phyloP scores from a whole-genome alignment of 108 stramenopile genomes.

The Asterionellopsis glacialis region DNA sequence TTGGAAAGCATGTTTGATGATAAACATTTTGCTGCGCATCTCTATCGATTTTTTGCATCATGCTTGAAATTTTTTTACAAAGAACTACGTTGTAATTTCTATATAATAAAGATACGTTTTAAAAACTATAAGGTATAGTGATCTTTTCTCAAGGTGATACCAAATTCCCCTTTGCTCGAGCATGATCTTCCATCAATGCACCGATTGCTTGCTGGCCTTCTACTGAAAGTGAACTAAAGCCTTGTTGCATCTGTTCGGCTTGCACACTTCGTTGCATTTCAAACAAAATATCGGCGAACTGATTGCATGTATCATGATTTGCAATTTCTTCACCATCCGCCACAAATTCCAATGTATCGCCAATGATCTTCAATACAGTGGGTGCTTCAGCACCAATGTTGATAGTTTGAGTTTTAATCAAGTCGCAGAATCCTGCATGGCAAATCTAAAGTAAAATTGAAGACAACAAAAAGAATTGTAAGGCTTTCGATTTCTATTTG shows the following conservation, averaged over 20 bases:
- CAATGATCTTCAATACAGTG: conserved; percentile 33
- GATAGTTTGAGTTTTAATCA: conserved; percentile 43
- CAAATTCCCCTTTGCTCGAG: too few relatives aligned
- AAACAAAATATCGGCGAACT: conserved; percentile 34
- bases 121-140: too few relatives aligned
- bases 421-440: conserved; percentile 54
- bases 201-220: conserved; percentile 38
- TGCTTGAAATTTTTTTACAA: too few relatives aligned
- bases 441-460: conserved; percentile 33
- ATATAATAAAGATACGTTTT: too few relatives aligned
- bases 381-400: conserved; percentile 17
- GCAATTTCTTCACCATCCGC: conserved; percentile 55
- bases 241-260: conserved; percentile 27
- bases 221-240: conserved; percentile 23
- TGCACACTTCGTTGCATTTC: conserved; percentile 34
- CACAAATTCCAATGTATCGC: conserved; percentile 37
- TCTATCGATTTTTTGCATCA: too few relatives aligned
- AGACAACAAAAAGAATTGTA: background rate
- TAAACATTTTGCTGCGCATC: too few relatives aligned
- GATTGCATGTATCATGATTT: conserved; percentile 34
- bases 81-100: too few relatives aligned
- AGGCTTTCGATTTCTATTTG: background rate
- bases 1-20: too few relatives aligned
- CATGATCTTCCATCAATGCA: too few relatives aligned
- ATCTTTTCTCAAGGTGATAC: too few relatives aligned